Conservation (phyloP, 768 basidiomycete genomes). For the Rhodocollybia butyracea region DNA sequence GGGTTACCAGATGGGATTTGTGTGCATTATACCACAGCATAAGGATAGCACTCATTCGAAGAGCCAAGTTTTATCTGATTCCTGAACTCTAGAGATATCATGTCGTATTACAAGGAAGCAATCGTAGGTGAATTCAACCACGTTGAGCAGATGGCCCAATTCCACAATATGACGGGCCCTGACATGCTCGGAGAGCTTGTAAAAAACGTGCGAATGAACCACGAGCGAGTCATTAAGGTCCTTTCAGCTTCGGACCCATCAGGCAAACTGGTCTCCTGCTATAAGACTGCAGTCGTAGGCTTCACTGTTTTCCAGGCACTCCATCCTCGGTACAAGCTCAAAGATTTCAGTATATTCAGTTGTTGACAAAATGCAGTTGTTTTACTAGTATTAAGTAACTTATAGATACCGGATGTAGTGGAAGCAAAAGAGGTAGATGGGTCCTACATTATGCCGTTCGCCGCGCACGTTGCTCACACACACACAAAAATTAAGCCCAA, state of each 20-base stretch:
- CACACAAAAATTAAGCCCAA: no score
- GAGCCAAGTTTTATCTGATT: neutral
- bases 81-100: conserved; percentile 8
- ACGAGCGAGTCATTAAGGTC: conserved; percentile 5
- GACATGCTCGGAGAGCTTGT: conserved; percentile 12
- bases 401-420: no score
- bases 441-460: no score
- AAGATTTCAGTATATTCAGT: no score
- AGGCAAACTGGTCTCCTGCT: conserved; percentile 4
- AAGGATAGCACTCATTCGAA: neutral
- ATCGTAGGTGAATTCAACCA: conserved; percentile 14
- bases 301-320: conserved; percentile 12
- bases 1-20: conserved; percentile 8
- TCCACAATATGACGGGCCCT: neutral
- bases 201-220: neutral
- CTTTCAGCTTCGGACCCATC: conserved; percentile 5
- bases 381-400: no score
- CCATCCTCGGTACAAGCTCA: conserved; percentile 13
- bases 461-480: no score
- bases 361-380: no score
- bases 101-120: conserved; percentile 15
- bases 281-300: conserved; percentile 2
- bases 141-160: conserved; percentile 10
- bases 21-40: conserved; percentile 9
- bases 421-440: no score